phyloP scores from a whole-genome alignment of 2,329 filamentous ascomycete species.

The Epichloe gansuensis region DNA sequence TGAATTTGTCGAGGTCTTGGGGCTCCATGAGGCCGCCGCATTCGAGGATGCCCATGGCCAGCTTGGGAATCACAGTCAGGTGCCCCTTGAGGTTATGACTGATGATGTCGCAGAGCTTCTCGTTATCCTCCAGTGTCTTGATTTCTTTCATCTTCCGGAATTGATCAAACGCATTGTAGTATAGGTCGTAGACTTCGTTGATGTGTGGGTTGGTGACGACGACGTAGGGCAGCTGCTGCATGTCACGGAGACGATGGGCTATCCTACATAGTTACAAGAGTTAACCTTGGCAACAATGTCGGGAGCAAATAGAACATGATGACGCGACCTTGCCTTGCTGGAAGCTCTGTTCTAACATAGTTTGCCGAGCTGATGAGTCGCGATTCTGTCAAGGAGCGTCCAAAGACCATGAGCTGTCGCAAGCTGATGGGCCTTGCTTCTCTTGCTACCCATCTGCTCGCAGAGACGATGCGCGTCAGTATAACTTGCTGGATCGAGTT shows the following conservation, averaged over 20 bases:
- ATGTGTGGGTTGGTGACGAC: constrained; percentile 94
- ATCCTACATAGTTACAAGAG: constrained; percentile 38
- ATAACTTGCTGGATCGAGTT: not conserved
- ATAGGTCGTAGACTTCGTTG: constrained; percentile 88
- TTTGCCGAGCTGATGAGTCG: constrained; percentile 90
- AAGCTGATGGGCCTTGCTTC: constrained; percentile 92
- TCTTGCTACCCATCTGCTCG: constrained; percentile 71
- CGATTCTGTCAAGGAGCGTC: constrained; percentile 78
- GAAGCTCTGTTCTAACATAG: constrained; percentile 85
- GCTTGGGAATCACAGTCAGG: constrained; percentile 81
- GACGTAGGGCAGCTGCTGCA: constrained; percentile 90
- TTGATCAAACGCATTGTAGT: constrained; percentile 90
- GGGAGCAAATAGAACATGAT: not conserved
- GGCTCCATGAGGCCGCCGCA: constrained; percentile 71
- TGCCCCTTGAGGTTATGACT: constrained; percentile 73
- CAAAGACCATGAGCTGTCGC: constrained; percentile 94
- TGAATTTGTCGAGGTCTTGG: constrained; percentile 78
- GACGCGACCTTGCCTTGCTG: constrained; percentile 13
- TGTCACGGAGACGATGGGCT: constrained; percentile 88
- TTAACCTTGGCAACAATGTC: not conserved
- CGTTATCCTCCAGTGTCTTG: constrained; percentile 78
- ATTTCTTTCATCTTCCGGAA: constrained; percentile 78
- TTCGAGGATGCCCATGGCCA: constrained; percentile 89
- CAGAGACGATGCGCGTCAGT: constrained; percentile 5
- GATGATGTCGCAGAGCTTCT: constrained; percentile 69